A percentile compares a stretch with the other conserved stretches of the same genome.
These are phyloP conservation scores for Lentinula boryana DNA, from an alignment of 768 basidiomycete genomes.

Conservation along the genomic window DNA sequence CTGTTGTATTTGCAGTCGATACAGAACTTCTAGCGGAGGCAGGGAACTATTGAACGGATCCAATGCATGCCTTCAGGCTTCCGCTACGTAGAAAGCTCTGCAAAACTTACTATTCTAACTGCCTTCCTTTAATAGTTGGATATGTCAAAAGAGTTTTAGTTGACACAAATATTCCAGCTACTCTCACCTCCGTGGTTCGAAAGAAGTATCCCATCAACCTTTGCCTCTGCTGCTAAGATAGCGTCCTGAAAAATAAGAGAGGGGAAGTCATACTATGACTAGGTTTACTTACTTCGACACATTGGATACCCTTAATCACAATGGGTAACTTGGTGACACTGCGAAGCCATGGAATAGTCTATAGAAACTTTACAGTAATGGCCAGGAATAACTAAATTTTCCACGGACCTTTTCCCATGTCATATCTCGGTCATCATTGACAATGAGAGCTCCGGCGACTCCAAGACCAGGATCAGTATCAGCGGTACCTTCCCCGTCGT, in stretches of 20 bases:
- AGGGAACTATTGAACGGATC: slow-evolving; percentile 47
- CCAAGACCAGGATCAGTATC: slow-evolving; percentile 38
- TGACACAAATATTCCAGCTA: slow-evolving; percentile 12
- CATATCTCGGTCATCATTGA: slow-evolving; percentile 69
- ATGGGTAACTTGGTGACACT: slow-evolving; percentile 66
- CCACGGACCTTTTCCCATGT: slow-evolving; percentile 53
- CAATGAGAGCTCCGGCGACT: slow-evolving; percentile 64
- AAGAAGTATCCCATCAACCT: slow-evolving; percentile 82
- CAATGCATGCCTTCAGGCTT: neutral
- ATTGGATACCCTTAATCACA: slow-evolving; percentile 74
- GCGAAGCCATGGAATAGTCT: slow-evolving; percentile 71
- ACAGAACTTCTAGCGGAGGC: slow-evolving; percentile 73
- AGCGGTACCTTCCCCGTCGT: slow-evolving; percentile 15
- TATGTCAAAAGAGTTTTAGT: neutral
- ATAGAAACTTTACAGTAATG: neutral
- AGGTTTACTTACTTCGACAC: slow-evolving; percentile 47
- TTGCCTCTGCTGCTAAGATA: slow-evolving; percentile 77
- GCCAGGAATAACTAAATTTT: neutral
- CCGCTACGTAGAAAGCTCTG: neutral
- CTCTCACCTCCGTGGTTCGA: slow-evolving; percentile 82
- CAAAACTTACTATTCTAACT: slow-evolving; percentile 62
- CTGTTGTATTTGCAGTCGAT: slow-evolving; percentile 62
- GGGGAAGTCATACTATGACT: neutral
- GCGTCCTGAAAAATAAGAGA: slow-evolving; percentile 54
- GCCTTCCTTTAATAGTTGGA: slow-evolving; percentile 44